phyloP scores from a whole-genome alignment of 2,329 filamentous ascomycete genomes.

The Alternaria consortialis region DNA sequence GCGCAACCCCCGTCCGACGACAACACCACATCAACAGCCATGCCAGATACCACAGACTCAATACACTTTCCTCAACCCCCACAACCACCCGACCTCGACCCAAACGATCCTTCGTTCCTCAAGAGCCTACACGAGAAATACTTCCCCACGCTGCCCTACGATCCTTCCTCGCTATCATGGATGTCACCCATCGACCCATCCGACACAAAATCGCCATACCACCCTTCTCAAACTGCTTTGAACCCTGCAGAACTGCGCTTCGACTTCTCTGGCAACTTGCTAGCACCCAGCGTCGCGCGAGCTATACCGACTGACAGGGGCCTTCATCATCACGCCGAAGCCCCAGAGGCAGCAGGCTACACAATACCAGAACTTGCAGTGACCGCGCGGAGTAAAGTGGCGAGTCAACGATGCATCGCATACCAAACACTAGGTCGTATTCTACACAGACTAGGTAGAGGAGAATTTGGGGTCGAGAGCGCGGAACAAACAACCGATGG shows the following conservation, averaged over 20 bases:
- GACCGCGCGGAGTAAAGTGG: slow-evolving; percentile 80
- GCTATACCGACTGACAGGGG: slow-evolving; percentile 79
- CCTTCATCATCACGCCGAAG: slow-evolving; percentile 91
- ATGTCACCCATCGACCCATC: slow-evolving; percentile 75
- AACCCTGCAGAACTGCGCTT: slow-evolving; percentile 83
- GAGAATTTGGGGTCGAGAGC: slow-evolving; percentile 69
- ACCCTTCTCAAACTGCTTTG: slow-evolving; percentile 77
- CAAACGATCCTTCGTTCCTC: slow-evolving; percentile 83
- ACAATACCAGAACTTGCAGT: slow-evolving; percentile 86
- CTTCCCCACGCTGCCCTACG: slow-evolving; percentile 86
- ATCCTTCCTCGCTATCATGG: slow-evolving; percentile 88
- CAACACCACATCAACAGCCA: slow-evolving; percentile 54
- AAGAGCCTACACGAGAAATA: slow-evolving; percentile 87
- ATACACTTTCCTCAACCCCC: slow-evolving; percentile 69
- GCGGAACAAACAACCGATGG: slow-evolving; percentile 53
- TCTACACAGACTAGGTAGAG: slow-evolving; percentile 81
- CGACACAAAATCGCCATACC: slow-evolving; percentile 77
- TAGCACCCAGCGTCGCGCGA: slow-evolving; percentile 79
- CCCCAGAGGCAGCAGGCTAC: slow-evolving; percentile 93
- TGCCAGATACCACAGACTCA: slow-evolving; percentile 60
- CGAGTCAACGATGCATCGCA: slow-evolving; percentile 87
- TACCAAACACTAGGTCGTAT: slow-evolving; percentile 90
- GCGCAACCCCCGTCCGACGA: neutral
- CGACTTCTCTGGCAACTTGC: slow-evolving; percentile 81
- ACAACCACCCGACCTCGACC: slow-evolving; percentile 78